phyloP scores from a whole-genome alignment of 768 basidiomycete genomes.

The Postia placenta region DNA sequence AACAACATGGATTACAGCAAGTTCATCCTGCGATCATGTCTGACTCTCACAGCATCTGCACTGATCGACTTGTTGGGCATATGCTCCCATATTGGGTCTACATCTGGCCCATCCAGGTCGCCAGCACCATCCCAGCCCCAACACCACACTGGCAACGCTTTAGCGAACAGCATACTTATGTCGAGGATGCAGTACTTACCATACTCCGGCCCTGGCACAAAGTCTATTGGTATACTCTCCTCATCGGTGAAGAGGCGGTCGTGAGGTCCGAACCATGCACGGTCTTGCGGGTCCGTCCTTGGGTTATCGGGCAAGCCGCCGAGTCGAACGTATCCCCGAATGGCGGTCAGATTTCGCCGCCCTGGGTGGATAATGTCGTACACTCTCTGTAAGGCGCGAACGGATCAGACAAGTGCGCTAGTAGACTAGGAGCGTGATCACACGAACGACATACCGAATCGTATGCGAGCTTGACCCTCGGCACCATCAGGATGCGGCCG shows the following conservation, averaged over 20 bases:
- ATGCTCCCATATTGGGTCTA: constrained; percentile 94
- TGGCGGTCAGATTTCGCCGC: constrained; percentile 90
- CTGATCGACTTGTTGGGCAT: constrained; percentile 62
- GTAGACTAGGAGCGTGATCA: not conserved
- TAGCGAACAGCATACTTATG: not conserved
- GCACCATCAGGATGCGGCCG: constrained; percentile 96
- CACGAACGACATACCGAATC: constrained; percentile 60
- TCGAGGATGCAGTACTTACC: constrained; percentile 54
- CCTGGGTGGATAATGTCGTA: constrained; percentile 92
- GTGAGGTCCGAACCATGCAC: constrained; percentile 97
- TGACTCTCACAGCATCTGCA: constrained; percentile 56
- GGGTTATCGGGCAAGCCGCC: constrained; percentile 97
- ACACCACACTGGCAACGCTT: constrained; percentile 75
- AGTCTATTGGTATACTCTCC: constrained; percentile 72
- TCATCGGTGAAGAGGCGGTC: constrained; percentile 90
- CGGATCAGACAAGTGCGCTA: not conserved
- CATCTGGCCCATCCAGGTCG: constrained; percentile 94
- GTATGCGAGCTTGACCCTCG: constrained; percentile 93
- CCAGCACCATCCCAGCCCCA: constrained; percentile 99
- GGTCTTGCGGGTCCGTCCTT: constrained; percentile 92
- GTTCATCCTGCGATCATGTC: constrained; percentile 43
- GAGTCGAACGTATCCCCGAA: constrained; percentile 88
- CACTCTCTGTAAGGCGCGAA: constrained; percentile 54
- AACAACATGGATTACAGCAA: not conserved
- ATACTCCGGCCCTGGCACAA: constrained; percentile 75